These are phyloP conservation scores for Malassezia psittaci DNA, from an alignment of 1,284 basidiomycete species.

Conservation along the genomic window DNA sequence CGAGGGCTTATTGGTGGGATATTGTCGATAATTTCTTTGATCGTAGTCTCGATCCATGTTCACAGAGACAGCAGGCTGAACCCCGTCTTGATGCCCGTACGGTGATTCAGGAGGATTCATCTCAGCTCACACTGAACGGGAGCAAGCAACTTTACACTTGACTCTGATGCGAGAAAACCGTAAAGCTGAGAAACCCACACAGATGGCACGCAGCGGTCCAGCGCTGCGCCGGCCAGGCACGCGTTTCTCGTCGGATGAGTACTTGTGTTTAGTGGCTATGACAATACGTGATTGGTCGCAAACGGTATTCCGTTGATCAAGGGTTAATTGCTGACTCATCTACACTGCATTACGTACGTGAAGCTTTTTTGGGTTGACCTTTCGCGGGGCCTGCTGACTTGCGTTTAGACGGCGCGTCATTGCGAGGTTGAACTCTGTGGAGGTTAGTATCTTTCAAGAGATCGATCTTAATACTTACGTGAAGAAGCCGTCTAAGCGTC, in stretches of 20 bases:
- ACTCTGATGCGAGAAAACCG: too few relatives aligned
- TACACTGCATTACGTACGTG: conserved; percentile 2
- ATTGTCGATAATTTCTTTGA: not conserved
- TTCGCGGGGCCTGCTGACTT: not conserved
- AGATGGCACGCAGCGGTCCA: too few relatives aligned
- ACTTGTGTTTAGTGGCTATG: too few relatives aligned
- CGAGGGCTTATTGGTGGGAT: not conserved
- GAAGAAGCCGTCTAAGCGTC: conserved; percentile 90
- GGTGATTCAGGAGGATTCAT: not conserved
- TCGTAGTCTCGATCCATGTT: not conserved
- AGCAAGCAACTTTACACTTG: too few relatives aligned
- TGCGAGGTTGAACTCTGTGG: not conserved
- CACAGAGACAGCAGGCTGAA: not conserved
- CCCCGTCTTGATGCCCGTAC: not conserved
- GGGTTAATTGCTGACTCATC: not conserved
- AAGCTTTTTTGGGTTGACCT: not conserved
- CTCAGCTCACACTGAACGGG: not conserved
- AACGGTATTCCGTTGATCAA: too few relatives aligned
- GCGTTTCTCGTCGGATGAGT: too few relatives aligned
- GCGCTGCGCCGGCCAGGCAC: too few relatives aligned
- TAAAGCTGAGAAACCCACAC: too few relatives aligned
- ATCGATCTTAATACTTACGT: conserved; percentile 18
- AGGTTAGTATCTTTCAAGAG: not conserved
- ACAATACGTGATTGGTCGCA: too few relatives aligned
- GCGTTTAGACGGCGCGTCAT: not conserved